Conservation (phyloP, 73 alveolate species). For the Uronychia setigera region DNA sequence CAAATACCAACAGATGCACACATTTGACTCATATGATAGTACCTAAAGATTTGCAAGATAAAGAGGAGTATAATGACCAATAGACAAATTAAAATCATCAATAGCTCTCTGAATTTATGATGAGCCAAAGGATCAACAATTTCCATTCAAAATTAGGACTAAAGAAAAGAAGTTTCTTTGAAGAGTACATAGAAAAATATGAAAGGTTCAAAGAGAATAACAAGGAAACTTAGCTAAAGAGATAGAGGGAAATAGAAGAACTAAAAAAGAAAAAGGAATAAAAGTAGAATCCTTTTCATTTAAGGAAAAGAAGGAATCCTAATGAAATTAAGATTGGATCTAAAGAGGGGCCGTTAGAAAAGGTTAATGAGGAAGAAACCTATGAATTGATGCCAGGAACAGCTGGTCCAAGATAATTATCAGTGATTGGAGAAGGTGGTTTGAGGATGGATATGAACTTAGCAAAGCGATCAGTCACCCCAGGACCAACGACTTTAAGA, state of each 20-base stretch:
- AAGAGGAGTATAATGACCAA: not conserved
- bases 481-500: too few species aligned
- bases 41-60: not conserved
- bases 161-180: not conserved
- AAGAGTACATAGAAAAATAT: not conserved
- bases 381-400: too few species aligned
- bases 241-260: not conserved
- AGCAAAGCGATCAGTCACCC: too few species aligned
- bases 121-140: not conserved
- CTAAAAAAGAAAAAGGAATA: not conserved
- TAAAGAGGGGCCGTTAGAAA: too few species aligned
- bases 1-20: too few species aligned
- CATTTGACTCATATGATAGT: not conserved
- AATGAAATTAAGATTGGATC: too few species aligned
- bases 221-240: not conserved
- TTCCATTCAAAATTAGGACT: not conserved
- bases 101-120: not conserved
- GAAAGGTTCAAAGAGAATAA: not conserved
- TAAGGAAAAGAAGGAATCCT: not conserved
- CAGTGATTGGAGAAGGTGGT: too few species aligned
- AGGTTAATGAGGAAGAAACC: too few species aligned
- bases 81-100: not conserved
- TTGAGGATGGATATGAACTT: too few species aligned
- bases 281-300: not conserved
- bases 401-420: too few species aligned